phyloP scores from a whole-genome alignment of 176 grass and related monocot species.

The Themeda triandra region DNA sequence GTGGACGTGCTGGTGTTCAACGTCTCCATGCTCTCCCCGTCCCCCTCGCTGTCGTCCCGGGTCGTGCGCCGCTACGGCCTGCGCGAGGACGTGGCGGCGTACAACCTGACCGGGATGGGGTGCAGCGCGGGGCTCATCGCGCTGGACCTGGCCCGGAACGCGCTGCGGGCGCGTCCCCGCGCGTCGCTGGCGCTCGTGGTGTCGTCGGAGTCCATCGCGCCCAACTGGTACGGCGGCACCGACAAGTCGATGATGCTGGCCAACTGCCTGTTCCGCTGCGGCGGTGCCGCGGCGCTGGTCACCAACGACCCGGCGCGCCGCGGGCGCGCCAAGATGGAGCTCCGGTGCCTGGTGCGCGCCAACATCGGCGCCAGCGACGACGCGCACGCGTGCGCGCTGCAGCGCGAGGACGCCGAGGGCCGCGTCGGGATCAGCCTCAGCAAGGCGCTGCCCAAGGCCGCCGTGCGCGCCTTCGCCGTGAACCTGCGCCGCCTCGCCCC shows the following conservation, averaged over 20 bases:
- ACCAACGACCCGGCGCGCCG: conserved; percentile 50
- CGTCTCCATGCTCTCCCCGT: conserved; percentile 51
- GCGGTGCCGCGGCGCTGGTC: conserved; percentile 42
- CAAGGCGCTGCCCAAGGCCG: conserved; percentile 64
- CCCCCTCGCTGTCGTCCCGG: conserved; percentile 55
- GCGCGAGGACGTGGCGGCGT: conserved; percentile 55
- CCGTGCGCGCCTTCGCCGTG: conserved; percentile 53
- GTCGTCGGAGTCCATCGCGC: conserved; percentile 54
- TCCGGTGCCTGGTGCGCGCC: conserved; percentile 47
- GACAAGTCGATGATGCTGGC: conserved; percentile 82
- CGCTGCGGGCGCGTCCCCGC: conserved; percentile 20
- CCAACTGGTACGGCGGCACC: conserved; percentile 72
- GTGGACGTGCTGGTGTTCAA: conserved; percentile 64
- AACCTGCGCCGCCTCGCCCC: conserved; percentile 57
- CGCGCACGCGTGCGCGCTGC: conserved; percentile 48
- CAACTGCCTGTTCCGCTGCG: conserved; percentile 67
- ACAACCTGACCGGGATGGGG: conserved; percentile 78
- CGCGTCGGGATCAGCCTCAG: conserved; percentile 56
- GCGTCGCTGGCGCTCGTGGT: conserved; percentile 54
- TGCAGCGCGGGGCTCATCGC: conserved; percentile 57
- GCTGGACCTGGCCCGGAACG: conserved; percentile 51
- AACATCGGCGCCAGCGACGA: conserved; percentile 53
- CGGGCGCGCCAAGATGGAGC: conserved; percentile 49
- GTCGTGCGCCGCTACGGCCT: conserved; percentile 41
- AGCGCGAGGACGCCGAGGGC: conserved; percentile 56